phyloP scores from a whole-genome alignment of 1,139 yeast species.

The Taphrina communis region DNA sequence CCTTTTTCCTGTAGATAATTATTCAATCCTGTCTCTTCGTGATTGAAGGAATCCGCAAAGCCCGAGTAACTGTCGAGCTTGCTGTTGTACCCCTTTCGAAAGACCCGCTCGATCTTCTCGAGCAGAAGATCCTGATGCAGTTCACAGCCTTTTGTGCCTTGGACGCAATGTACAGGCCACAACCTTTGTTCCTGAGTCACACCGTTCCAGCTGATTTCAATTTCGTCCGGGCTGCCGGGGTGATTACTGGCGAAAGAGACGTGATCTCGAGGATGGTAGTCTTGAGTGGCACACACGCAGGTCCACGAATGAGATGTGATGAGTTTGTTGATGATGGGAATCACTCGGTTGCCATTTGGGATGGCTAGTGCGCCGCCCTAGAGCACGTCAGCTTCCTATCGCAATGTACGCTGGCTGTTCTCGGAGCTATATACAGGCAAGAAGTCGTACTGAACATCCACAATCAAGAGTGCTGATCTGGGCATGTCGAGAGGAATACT shows the following conservation, averaged over 20 bases:
- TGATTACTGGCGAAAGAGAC: constrained; percentile 32
- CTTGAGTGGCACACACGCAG: constrained; percentile 25
- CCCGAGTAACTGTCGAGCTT: constrained; percentile 36
- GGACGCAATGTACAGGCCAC: constrained; percentile 35
- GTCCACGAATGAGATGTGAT: constrained; percentile 4
- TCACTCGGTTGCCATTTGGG: constrained; percentile 16
- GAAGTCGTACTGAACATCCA: constrained; percentile 36
- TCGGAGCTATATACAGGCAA: background rate
- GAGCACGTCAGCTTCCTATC: background rate
- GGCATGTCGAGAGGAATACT: background rate
- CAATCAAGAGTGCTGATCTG: constrained; percentile 18
- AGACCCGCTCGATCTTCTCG: background rate
- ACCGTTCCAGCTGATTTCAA: background rate
- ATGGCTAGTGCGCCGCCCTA: constrained; percentile 33
- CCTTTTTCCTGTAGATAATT: background rate
- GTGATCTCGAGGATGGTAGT: constrained; percentile 30
- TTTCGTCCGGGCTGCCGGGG: background rate
- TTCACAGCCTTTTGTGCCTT: constrained; percentile 27
- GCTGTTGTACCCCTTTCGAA: constrained; percentile 33
- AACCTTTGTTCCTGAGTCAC: constrained; percentile 17
- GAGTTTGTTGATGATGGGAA: constrained; percentile 12
- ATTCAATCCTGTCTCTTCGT: constrained; percentile 29
- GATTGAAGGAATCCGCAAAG: constrained; percentile 26
- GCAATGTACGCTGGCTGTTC: background rate
- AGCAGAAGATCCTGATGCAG: constrained; percentile 9